These are phyloP conservation scores for Babjeviella inositovora DNA, from an alignment of 805 yeast genomes.

Conservation along the genomic window DNA sequence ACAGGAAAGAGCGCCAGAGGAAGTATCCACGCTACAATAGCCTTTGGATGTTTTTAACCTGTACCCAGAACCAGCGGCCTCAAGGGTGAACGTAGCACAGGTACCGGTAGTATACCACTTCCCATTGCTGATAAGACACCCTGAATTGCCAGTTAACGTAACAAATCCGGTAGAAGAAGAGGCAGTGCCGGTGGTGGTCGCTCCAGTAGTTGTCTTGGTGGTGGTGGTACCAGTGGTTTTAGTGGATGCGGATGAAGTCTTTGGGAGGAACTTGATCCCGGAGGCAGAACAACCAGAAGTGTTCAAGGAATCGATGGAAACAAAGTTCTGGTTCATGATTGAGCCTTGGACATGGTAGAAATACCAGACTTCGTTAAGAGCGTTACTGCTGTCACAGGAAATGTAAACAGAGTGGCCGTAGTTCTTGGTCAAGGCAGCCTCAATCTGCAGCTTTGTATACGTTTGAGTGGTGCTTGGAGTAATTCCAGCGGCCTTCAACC, in stretches of 20 bases:
- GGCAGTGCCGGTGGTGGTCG: constrained; percentile 3
- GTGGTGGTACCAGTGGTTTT: no score
- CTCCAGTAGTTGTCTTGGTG: no score
- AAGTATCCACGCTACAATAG: constrained; percentile 20
- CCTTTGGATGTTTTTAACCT: constrained; percentile 20
- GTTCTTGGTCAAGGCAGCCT: constrained; percentile 12
- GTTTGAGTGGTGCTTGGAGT: constrained; percentile 15
- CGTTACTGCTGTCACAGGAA: constrained; percentile 12
- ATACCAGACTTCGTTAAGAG: constrained; percentile 16
- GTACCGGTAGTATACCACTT: constrained; percentile 21
- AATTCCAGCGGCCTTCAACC: constrained; percentile 16
- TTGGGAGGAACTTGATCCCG: constrained; percentile 18
- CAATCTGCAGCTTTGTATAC: constrained; percentile 14
- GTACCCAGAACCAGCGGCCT: constrained; percentile 19
- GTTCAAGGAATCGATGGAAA: constrained; percentile 11
- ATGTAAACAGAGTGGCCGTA: constrained; percentile 17
- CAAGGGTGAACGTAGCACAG: constrained; percentile 19
- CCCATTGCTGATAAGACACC: constrained; percentile 25
- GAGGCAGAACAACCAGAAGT: constrained; percentile 14
- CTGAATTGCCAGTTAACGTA: constrained; percentile 12
- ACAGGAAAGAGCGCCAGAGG: no score
- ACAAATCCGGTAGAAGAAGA: constrained; percentile 6
- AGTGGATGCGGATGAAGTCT: constrained; percentile 5
- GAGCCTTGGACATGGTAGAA: constrained; percentile 14
- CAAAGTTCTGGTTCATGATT: constrained; percentile 12